A percentile compares a stretch with the other conserved stretches of the same genome.
phyloP scores from a whole-genome alignment of 441 rosid species.

The Erodium texanum region DNA sequence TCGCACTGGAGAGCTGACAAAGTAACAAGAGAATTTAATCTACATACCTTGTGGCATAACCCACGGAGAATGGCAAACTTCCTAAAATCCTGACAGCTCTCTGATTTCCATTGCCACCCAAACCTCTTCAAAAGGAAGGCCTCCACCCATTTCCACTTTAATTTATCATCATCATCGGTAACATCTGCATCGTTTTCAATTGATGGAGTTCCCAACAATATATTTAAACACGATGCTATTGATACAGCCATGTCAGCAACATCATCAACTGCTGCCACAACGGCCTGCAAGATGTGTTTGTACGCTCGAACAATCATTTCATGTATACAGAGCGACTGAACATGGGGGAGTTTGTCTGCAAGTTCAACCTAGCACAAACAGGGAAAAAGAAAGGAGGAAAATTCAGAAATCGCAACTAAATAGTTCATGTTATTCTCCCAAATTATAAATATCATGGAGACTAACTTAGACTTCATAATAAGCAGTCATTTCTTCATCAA shows the following conservation, averaged over 20 bases:
- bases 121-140: conserved; percentile 58
- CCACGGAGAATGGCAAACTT: conserved; percentile 70
- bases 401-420: background rate
- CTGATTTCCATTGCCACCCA: conserved; percentile 57
- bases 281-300: conserved; percentile 70
- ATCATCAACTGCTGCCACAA: conserved; percentile 55
- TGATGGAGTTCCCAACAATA: conserved; percentile 56
- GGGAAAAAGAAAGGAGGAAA: conserved; percentile 13
- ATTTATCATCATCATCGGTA: conserved; percentile 30
- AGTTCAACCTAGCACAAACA: conserved; percentile 50
- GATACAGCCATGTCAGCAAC: conserved; percentile 47
- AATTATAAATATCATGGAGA: background rate
- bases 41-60: conserved; percentile 59
- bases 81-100: conserved; percentile 49
- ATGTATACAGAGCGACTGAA: conserved; percentile 68
- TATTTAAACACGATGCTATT: conserved; percentile 62
- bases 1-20: background rate
- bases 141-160: conserved; percentile 73
- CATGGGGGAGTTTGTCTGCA: conserved; percentile 74
- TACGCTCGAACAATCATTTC: conserved; percentile 80
- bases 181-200: conserved; percentile 33
- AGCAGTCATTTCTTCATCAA: background rate
- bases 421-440: background rate
- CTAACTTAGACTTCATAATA: background rate
- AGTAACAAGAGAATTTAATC: conserved; percentile 11